Evolutionary conservation across 352 stramenopile genomes (phyloP).

Genomic region (Phytophthora rubi): DNA sequence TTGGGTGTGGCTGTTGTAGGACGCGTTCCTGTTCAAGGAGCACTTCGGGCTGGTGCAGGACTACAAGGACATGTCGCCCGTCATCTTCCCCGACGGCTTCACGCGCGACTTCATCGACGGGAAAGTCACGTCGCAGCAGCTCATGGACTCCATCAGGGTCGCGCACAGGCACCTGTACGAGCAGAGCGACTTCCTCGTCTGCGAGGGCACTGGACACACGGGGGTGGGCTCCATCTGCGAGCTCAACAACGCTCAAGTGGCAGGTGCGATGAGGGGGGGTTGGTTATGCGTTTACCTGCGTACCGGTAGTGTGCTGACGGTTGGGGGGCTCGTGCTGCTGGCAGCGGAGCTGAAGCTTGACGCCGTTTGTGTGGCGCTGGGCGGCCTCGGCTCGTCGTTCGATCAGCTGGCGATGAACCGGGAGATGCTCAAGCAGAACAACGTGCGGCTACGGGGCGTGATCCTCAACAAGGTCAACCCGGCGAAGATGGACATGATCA

Average conservation of each 20-base stretch:
- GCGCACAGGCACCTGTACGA: conserved; percentile 84
- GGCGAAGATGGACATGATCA: conserved; percentile 91
- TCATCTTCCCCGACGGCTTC: conserved; percentile 97
- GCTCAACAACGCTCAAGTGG: conserved; percentile 91
- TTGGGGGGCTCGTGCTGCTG: conserved; percentile 4
- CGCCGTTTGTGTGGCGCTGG: conserved; percentile 80
- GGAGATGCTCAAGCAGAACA: conserved; percentile 82
- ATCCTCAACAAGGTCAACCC: conserved; percentile 92
- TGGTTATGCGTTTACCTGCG: background rate
- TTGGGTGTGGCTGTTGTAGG: conserved; percentile 37
- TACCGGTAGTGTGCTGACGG: background rate
- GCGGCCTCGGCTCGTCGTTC: conserved; percentile 84
- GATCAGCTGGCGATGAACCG: conserved; percentile 88
- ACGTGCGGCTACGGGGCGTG: conserved; percentile 76
- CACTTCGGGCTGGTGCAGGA: conserved; percentile 96
- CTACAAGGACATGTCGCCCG: conserved; percentile 97
- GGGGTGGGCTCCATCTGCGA: conserved; percentile 92
- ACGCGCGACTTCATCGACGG: conserved; percentile 97
- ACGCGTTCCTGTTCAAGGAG: conserved; percentile 96
- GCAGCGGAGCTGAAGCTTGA: conserved; percentile 82
- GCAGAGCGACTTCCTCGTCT: conserved; percentile 93
- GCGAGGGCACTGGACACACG: conserved; percentile 94
- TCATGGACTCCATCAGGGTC: conserved; percentile 78
- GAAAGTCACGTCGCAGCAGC: conserved; percentile 88
- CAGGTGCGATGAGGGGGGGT: conserved; percentile 36